phyloP scores from a whole-genome alignment of 257 asterid species.

The Phtheirospermum japonicum region DNA sequence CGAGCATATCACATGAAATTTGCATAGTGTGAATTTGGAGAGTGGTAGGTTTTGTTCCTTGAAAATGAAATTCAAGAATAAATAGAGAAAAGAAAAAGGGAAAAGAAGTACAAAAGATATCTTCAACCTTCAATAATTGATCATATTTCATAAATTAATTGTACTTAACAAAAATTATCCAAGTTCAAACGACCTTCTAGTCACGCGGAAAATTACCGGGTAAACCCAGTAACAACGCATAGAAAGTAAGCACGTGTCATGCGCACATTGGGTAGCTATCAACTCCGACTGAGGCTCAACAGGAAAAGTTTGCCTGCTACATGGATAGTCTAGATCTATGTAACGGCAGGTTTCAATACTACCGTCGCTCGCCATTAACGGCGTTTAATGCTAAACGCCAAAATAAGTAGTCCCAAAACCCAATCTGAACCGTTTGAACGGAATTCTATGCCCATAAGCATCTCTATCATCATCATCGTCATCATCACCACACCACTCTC shows the following conservation, averaged over 20 bases:
- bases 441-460: constrained; percentile 39
- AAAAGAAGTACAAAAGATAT: too few relatives aligned
- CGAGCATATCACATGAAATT: too few relatives aligned
- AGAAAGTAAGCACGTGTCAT: constrained; percentile 27
- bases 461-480: constrained; percentile 35
- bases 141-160: too few relatives aligned
- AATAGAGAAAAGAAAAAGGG: too few relatives aligned
- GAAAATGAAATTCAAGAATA: too few relatives aligned
- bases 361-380: constrained; percentile 35
- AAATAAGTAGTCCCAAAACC: constrained; percentile 19
- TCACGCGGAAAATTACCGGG: constrained; percentile 29
- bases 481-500: constrained; percentile 31
- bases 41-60: too few relatives aligned
- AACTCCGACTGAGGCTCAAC: neutral
- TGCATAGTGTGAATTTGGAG: too few relatives aligned
- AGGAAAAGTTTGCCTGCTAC: constrained; percentile 26
- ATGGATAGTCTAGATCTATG: constrained; percentile 30
- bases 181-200: constrained; percentile 9
- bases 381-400: constrained; percentile 17
- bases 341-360: constrained; percentile 29
- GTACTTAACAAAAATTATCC: neutral
- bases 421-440: constrained; percentile 34
- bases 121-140: too few relatives aligned
- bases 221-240: constrained; percentile 17
- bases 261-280: constrained; percentile 11